Percentiles rank a stretch among this genome's conserved stretches.
These are phyloP conservation scores for Yamadazyma sp. DNA, from an alignment of 805 yeast species.

Conservation along the genomic window DNA sequence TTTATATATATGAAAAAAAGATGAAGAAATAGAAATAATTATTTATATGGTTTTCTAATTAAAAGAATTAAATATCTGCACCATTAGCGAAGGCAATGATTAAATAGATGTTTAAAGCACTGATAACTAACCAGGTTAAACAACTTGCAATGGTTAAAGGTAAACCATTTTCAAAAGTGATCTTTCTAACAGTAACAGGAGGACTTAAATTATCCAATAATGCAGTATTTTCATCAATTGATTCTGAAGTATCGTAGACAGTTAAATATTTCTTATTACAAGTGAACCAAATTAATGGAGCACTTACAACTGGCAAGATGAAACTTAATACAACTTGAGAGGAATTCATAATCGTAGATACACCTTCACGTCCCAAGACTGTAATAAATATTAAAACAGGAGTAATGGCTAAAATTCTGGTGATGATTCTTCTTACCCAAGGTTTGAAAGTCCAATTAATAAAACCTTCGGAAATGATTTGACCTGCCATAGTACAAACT, in stretches of 20 bases:
- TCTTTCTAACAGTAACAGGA: slow-evolving; percentile 18
- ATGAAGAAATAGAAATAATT: too few relatives aligned
- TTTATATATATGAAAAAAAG: too few relatives aligned
- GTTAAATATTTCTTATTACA: slow-evolving; percentile 38
- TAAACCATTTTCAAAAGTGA: slow-evolving; percentile 38
- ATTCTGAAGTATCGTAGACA: slow-evolving; percentile 22
- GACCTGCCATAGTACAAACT: slow-evolving; percentile 49
- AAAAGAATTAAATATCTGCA: slow-evolving; percentile 35
- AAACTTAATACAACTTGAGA: slow-evolving; percentile 45
- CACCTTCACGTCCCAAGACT: slow-evolving; percentile 42
- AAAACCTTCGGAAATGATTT: slow-evolving; percentile 44
- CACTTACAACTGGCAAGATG: slow-evolving; percentile 42
- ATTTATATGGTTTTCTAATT: too few relatives aligned
- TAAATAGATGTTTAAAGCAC: slow-evolving; percentile 38
- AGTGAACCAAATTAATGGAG: slow-evolving; percentile 45
- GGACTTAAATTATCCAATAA: slow-evolving; percentile 10
- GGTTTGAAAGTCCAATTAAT: slow-evolving; percentile 43
- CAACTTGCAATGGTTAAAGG: slow-evolving; percentile 30
- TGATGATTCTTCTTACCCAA: slow-evolving; percentile 41
- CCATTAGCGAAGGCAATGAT: slow-evolving; percentile 40
- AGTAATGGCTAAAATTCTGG: slow-evolving; percentile 39
- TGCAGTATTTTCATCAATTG: slow-evolving; percentile 13
- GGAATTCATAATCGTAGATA: slow-evolving; percentile 42
- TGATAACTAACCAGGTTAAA: slow-evolving; percentile 39
- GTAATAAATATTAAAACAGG: slow-evolving; percentile 39